phyloP scores from a whole-genome alignment of 768 basidiomycete species.

The Kwoniella mangroviensis region DNA sequence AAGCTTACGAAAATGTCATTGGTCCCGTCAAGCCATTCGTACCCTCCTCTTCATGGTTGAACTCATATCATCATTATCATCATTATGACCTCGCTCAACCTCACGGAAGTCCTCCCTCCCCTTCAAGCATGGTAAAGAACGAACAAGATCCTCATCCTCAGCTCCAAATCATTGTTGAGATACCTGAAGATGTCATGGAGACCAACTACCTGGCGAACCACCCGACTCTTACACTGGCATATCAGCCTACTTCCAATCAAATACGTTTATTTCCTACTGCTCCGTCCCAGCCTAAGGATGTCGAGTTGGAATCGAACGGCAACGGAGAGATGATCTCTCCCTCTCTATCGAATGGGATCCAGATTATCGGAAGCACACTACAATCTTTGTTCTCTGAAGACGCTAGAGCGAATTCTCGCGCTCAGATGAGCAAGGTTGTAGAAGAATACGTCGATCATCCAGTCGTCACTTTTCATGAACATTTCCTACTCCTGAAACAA shows the following conservation, averaged over 20 bases:
- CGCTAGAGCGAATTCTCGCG: neutral
- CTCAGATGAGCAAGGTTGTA: neutral
- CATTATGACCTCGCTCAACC: neutral
- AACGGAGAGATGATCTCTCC: neutral
- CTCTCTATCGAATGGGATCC: neutral
- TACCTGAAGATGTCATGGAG: neutral
- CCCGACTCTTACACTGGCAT: neutral
- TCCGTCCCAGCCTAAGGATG: neutral
- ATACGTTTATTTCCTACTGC: neutral
- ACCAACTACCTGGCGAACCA: neutral
- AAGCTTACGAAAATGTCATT: neutral
- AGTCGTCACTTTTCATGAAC: neutral
- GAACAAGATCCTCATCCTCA: neutral
- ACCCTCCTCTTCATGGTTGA: neutral
- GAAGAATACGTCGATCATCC: neutral
- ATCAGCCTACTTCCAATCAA: neutral
- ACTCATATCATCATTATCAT: neutral
- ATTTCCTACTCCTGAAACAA: neutral
- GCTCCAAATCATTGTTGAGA: neutral
- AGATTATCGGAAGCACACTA: neutral
- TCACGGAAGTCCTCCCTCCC: neutral
- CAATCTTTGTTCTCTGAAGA: neutral
- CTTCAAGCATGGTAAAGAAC: neutral
- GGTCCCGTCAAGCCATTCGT: neutral
- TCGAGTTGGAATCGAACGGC: neutral